Conservation (phyloP, 768 basidiomycete species). For the Rhizopogon salebrosus region DNA sequence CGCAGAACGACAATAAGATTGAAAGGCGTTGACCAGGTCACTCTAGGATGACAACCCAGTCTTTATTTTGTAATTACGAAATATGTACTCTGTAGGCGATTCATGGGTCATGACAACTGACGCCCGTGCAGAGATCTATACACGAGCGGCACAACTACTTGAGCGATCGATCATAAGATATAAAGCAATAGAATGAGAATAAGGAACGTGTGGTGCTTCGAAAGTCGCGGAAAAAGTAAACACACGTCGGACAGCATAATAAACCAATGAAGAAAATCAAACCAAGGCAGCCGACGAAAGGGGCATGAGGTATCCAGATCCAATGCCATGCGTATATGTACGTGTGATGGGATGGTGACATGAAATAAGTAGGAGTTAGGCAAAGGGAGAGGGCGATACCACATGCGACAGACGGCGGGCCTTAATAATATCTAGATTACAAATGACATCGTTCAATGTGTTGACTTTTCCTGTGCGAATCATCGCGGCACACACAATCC, state of each 20-base stretch:
- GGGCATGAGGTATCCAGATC: slow-evolving; percentile 4
- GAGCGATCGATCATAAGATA: not conserved
- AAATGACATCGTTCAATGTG: slow-evolving; percentile 3
- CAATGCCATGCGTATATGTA: slow-evolving; percentile 9
- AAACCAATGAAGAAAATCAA: not conserved
- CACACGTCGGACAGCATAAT: not conserved
- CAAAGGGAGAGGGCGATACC: slow-evolving; percentile 10
- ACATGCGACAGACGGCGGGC: slow-evolving; percentile 6
- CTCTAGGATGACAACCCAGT: not conserved
- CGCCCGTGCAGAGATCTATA: not conserved
- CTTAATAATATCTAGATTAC: slow-evolving; percentile 10
- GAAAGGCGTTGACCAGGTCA: too few species aligned
- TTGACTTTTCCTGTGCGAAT: not conserved
- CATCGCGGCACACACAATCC: not conserved
- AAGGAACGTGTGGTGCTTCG: slow-evolving; percentile 5
- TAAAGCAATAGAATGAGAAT: not conserved
- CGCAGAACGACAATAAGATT: too few species aligned
- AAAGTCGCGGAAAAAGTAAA: not conserved
- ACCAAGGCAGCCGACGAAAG: slow-evolving; percentile 1
- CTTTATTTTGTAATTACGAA: not conserved
- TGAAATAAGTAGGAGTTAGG: not conserved
- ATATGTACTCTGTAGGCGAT: not conserved
- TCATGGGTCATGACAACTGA: not conserved
- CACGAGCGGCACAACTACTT: not conserved
- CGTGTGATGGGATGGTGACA: not conserved